Conservation (phyloP, 805 yeast species). For the Priceomyces medius region DNA sequence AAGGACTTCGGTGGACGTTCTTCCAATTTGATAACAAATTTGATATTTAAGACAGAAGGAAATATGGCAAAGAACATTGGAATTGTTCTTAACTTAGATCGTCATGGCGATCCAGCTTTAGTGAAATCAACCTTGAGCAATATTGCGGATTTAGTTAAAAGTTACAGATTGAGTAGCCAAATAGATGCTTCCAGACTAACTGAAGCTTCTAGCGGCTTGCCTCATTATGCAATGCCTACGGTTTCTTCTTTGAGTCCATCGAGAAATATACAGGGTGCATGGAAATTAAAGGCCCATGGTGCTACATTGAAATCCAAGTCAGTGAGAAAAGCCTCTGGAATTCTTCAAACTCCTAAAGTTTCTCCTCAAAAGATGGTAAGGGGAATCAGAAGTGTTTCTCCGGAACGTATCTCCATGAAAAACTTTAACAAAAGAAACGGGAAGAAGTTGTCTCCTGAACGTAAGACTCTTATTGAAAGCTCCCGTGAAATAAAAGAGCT, state of each 20-base stretch:
- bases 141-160: slow-evolving; percentile 21
- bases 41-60: slow-evolving; percentile 20
- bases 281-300: neutral
- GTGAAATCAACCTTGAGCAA: slow-evolving; percentile 27
- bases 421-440: neutral
- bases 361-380: neutral
- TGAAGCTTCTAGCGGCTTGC: slow-evolving; percentile 9
- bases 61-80: slow-evolving; percentile 10
- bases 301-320: neutral
- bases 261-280: neutral
- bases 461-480: neutral
- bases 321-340: neutral
- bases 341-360: neutral
- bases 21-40: slow-evolving; percentile 25
- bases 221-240: slow-evolving; percentile 36
- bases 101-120: slow-evolving; percentile 21
- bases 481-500: slow-evolving; percentile 6
- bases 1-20: slow-evolving; percentile 18
- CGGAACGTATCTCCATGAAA: neutral
- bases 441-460: slow-evolving; percentile 7
- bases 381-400: neutral
- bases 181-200: slow-evolving; percentile 1
- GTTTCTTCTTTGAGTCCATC: slow-evolving; percentile 18
- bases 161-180: slow-evolving; percentile 11
- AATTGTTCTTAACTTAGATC: slow-evolving; percentile 28